Base-by-base conservation (phyloP, 2,329 filamentous ascomycete genomes). In the Aspergillus transmontanensis region DNA sequence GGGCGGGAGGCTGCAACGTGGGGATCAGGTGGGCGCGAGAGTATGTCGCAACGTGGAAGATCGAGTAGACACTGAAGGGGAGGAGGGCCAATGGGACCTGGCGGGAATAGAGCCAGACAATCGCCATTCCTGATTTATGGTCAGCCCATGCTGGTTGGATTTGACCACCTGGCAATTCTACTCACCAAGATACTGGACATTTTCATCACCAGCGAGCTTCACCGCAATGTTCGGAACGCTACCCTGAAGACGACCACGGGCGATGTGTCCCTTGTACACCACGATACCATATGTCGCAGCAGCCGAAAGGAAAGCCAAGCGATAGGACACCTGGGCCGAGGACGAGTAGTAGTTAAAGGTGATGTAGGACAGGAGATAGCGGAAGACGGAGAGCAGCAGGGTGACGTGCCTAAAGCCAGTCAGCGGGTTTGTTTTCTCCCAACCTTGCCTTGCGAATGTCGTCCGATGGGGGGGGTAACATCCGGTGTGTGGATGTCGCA, bases 21-120 rank as follows among this genome's bases (percentile, higher is more conserved):
- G 95, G 95, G 72, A 99, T 91, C 69, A 99, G 82, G 83, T 96
- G 96, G 78, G 91, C 91, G 79, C 95, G 93, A 69, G 91, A 92
- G 83, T 99, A 99, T 69, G 95, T 98, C 66, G 94, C 92, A 71
- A 98, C 93, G 82, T 99, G 95, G 89, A 99, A 99, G 80, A 98
- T 81, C 63, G 94, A 98, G 87, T 98, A 99, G 80, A 99, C 92
- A 72, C 89, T 90, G 83, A 97, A 99, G 32, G 95, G 95, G 61
- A 97, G 87, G 73, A 99, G 87, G 61, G 95, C 95, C 72, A 97
- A 86, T 43, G 93, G 89, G 73, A 96, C 90, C 82, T 97, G 94
- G 71, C 92, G 91, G 65, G 90, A 89, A 80, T 94, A 90, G 72
- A 99, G 91, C 95, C 95, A 99, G 73, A 98, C 87, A 66, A 98